Percentiles rank a stretch among this genome's conserved stretches.
phyloP scores from a whole-genome alignment of 352 stramenopile species.

The Globisporangium lucens region DNA sequence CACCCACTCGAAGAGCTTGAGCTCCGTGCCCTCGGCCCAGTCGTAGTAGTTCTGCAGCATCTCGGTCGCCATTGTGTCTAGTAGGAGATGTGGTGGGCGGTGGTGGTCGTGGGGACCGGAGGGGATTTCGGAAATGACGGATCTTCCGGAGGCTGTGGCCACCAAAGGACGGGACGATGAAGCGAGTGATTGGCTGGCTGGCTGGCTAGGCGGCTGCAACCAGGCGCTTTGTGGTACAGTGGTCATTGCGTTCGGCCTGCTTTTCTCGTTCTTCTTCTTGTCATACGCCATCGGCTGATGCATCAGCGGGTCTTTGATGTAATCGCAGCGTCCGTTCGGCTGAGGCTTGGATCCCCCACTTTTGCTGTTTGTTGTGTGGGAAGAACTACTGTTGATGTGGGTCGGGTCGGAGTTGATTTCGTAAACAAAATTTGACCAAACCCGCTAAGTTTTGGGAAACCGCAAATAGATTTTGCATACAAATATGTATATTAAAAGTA shows the following conservation, averaged over 20 bases:
- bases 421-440: too few species aligned
- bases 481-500: background rate
- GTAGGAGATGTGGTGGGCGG: background rate
- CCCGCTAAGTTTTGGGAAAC: background rate
- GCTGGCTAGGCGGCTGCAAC: background rate
- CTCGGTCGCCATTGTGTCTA: conserved; percentile 17
- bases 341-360: background rate
- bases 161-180: background rate
- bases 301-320: background rate
- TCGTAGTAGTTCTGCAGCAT: conserved; percentile 44
- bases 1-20: conserved; percentile 47
- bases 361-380: background rate
- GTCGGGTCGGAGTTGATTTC: background rate
- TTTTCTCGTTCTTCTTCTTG: background rate
- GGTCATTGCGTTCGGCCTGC: background rate
- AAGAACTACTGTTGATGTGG: background rate
- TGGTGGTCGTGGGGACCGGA: background rate
- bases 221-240: background rate
- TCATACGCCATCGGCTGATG: background rate
- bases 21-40: conserved; percentile 54
- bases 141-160: background rate
- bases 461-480: background rate
- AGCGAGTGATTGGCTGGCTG: background rate
- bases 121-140: conserved; percentile 4
- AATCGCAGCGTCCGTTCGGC: background rate